These are phyloP conservation scores for Theobroma cacao DNA, from an alignment of 345 rosid species.

Conservation along the genomic window DNA sequence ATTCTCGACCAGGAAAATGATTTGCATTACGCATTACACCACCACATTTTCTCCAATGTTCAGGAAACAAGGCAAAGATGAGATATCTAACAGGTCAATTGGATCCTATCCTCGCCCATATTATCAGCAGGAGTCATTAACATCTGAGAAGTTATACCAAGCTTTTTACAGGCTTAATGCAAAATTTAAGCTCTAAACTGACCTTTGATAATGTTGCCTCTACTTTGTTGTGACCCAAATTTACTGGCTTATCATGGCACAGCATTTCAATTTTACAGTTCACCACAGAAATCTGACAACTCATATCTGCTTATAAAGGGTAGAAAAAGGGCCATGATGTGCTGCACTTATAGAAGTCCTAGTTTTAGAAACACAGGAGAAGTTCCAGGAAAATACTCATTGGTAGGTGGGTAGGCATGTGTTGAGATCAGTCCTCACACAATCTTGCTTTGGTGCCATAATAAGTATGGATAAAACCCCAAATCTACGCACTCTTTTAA, in stretches of 20 bases:
- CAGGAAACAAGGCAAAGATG: neutral
- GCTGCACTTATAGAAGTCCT: neutral
- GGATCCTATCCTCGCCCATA: neutral
- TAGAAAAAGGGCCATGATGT: neutral
- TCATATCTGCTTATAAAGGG: neutral
- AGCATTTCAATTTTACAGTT: neutral
- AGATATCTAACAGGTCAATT: neutral
- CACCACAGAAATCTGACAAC: neutral
- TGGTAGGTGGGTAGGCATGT: neutral
- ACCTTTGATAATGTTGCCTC: neutral
- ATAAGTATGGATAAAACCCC: neutral
- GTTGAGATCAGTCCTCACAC: neutral
- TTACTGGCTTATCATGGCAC: neutral
- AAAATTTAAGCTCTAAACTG: neutral
- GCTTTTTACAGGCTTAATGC: neutral
- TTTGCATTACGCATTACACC: neutral
- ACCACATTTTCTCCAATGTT: neutral
- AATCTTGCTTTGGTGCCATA: neutral
- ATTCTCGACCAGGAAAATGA: neutral
- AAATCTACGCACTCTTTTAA: neutral
- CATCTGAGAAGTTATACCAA: neutral
- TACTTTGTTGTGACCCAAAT: neutral
- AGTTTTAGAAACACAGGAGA: neutral
- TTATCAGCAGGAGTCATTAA: neutral
- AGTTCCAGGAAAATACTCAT: neutral